phyloP scores from a whole-genome alignment of 345 rosid genomes.

The Arabis alpina region DNA sequence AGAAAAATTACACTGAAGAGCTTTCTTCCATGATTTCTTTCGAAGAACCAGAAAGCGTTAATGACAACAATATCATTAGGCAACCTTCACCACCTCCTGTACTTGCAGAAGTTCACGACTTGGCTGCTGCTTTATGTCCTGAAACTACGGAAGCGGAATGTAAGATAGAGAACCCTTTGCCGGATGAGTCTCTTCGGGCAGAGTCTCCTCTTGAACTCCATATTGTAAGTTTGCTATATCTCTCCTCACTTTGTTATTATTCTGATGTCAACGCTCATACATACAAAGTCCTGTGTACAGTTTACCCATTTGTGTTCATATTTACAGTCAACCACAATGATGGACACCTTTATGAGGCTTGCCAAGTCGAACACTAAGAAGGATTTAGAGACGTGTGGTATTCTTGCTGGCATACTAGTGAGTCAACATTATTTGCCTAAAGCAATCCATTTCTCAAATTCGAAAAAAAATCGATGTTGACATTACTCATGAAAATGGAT shows the following conservation, averaged over 20 bases:
- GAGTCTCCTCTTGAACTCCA: slow-evolving; percentile 90
- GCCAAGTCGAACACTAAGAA: slow-evolving; percentile 85
- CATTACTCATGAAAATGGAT: slow-evolving; percentile 3
- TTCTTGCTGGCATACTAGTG: slow-evolving; percentile 95
- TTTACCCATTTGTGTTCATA: slow-evolving; percentile 4
- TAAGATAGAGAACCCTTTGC: slow-evolving; percentile 56
- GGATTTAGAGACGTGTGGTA: slow-evolving; percentile 96
- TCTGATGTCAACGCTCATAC: slow-evolving; percentile 21
- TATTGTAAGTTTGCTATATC: slow-evolving; percentile 62
- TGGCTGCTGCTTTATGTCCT: slow-evolving; percentile 57
- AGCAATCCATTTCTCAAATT: background rate
- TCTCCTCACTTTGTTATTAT: slow-evolving; percentile 9
- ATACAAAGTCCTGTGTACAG: background rate
- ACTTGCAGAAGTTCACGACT: slow-evolving; percentile 90
- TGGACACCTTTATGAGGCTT: slow-evolving; percentile 95
- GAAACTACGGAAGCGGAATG: slow-evolving; percentile 54
- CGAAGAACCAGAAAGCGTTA: slow-evolving; percentile 64
- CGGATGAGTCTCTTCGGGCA: slow-evolving; percentile 55
- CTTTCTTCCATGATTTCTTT: slow-evolving; percentile 85
- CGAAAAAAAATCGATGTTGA: slow-evolving; percentile 1
- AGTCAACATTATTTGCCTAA: slow-evolving; percentile 42
- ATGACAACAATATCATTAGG: slow-evolving; percentile 54
- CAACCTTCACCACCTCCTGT: slow-evolving; percentile 98
- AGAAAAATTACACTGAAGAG: slow-evolving; percentile 54
- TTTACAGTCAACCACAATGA: slow-evolving; percentile 84